Conservation (phyloP, 495 filamentous ascomycete species). For the Aeminium ludgeri region DNA sequence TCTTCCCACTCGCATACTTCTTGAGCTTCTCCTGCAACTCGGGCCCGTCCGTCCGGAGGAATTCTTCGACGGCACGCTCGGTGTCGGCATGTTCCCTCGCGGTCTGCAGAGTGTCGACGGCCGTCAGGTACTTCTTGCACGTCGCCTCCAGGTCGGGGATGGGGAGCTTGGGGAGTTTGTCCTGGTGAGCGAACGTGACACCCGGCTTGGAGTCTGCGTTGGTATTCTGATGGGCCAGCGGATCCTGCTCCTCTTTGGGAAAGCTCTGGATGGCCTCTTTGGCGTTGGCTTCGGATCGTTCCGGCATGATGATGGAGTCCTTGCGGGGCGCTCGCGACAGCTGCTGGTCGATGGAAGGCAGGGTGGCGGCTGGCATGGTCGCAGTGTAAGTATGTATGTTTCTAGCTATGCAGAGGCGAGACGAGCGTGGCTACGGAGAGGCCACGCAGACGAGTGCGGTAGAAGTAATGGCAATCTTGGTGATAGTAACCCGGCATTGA, state of each 20-base stretch:
- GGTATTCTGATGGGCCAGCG: slow-evolving; percentile 28
- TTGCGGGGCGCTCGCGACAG: slow-evolving; percentile 7
- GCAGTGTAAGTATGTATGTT: slow-evolving; percentile 10
- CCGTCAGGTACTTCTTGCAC: slow-evolving; percentile 61
- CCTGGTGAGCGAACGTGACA: slow-evolving; percentile 78
- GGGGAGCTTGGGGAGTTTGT: slow-evolving; percentile 76
- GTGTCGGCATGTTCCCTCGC: slow-evolving; percentile 72
- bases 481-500: slow-evolving; percentile 66
- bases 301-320: slow-evolving; percentile 14
- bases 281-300: slow-evolving; percentile 25
- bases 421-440: slow-evolving; percentile 62
- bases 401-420: slow-evolving; percentile 45
- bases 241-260: slow-evolving; percentile 27
- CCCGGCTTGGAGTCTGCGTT: slow-evolving; percentile 36
- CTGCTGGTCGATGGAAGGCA: slow-evolving; percentile 14
- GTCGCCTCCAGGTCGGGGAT: slow-evolving; percentile 81
- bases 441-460: slow-evolving; percentile 68
- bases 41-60: slow-evolving; percentile 67
- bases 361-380: slow-evolving; percentile 26
- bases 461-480: slow-evolving; percentile 87
- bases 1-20: slow-evolving; percentile 81
- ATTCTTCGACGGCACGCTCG: slow-evolving; percentile 63
- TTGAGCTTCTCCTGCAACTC: slow-evolving; percentile 76
- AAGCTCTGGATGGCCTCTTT: slow-evolving; percentile 28
- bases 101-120: slow-evolving; percentile 68